A percentile compares a stretch with the other conserved stretches of the same genome.
phyloP scores from a whole-genome alignment of 1,139 yeast genomes.

The Geotrichum fermentans region DNA sequence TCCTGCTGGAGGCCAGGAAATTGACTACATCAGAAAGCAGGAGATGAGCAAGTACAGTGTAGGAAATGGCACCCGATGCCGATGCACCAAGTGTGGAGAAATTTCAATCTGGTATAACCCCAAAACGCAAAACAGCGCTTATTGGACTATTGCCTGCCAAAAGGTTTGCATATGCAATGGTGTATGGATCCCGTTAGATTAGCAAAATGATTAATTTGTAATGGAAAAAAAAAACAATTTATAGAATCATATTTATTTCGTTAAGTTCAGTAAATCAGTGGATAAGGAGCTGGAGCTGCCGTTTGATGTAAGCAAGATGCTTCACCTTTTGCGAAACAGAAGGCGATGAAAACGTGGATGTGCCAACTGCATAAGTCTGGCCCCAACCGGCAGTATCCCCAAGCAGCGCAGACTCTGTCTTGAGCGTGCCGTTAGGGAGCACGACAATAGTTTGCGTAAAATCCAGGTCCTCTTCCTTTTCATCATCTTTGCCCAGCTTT shows the following conservation, averaged over 20 bases:
- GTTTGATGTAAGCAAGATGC: constrained; percentile 15
- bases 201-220: not conserved
- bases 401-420: constrained; percentile 33
- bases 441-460: constrained; percentile 20
- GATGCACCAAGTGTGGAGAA: constrained; percentile 67
- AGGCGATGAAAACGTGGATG: constrained; percentile 1
- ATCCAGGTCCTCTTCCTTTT: constrained; percentile 19
- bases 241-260: not conserved
- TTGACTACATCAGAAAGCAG: constrained; percentile 35
- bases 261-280: not conserved
- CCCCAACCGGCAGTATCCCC: constrained; percentile 24
- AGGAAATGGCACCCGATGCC: constrained; percentile 35
- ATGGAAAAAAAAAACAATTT: not conserved
- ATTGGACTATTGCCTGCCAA: constrained; percentile 72
- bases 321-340: constrained; percentile 13
- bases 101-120: constrained; percentile 44
- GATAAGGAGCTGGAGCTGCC: constrained; percentile 1
- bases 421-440: constrained; percentile 24
- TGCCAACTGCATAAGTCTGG: not conserved
- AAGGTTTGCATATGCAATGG: constrained; percentile 79
- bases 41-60: constrained; percentile 29
- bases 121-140: constrained; percentile 39
- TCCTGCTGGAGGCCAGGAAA: constrained; percentile 19
- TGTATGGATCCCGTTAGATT: constrained; percentile 18
- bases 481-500: constrained; percentile 22